Evolutionary conservation across 2,329 filamentous ascomycete species (phyloP).

Genomic region (Hypoxylon sp.): DNA sequence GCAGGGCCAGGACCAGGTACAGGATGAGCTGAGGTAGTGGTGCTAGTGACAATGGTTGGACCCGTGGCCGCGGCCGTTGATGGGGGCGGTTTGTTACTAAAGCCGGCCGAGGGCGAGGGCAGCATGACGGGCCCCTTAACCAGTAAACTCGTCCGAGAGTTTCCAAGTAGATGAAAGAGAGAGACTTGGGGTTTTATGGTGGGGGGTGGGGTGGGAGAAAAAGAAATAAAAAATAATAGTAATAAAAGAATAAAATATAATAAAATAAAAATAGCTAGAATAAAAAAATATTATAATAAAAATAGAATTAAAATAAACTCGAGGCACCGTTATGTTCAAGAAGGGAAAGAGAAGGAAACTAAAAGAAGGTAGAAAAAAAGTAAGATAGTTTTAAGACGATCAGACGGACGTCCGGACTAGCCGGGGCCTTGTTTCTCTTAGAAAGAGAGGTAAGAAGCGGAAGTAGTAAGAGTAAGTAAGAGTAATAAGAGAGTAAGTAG

Average conservation of each 20-base stretch:
- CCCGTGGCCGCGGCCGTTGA: slow-evolving; percentile 46
- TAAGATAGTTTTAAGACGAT: slow-evolving; percentile 30
- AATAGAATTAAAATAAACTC: slow-evolving; percentile 25
- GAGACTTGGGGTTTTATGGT: slow-evolving; percentile 32
- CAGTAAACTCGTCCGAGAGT: slow-evolving; percentile 42
- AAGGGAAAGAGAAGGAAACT: slow-evolving; percentile 30
- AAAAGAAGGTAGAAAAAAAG: slow-evolving; percentile 16
- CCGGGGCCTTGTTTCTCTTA: slow-evolving; percentile 30
- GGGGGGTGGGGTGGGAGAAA: slow-evolving; percentile 21
- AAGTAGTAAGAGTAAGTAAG: slow-evolving; percentile 33
- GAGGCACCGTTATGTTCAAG: slow-evolving; percentile 35
- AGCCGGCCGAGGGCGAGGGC: slow-evolving; percentile 50
- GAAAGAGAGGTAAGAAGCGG: slow-evolving; percentile 15
- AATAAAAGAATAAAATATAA: slow-evolving; percentile 19
- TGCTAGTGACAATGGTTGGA: slow-evolving; percentile 42
- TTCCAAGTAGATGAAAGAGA: slow-evolving; percentile 27
- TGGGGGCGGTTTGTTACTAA: slow-evolving; percentile 48
- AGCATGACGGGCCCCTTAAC: slow-evolving; percentile 50
- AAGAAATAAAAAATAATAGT: slow-evolving; percentile 7
- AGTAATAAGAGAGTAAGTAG: slow-evolving; percentile 27
- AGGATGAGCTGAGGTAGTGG: slow-evolving; percentile 43
- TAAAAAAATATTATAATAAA: slow-evolving; percentile 14
- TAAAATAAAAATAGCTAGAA: slow-evolving; percentile 18
- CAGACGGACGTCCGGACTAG: slow-evolving; percentile 47
- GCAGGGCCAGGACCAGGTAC: slow-evolving; percentile 48